phyloP scores from a whole-genome alignment of 1,139 yeast genomes.

The Pichiaceae sp. region DNA sequence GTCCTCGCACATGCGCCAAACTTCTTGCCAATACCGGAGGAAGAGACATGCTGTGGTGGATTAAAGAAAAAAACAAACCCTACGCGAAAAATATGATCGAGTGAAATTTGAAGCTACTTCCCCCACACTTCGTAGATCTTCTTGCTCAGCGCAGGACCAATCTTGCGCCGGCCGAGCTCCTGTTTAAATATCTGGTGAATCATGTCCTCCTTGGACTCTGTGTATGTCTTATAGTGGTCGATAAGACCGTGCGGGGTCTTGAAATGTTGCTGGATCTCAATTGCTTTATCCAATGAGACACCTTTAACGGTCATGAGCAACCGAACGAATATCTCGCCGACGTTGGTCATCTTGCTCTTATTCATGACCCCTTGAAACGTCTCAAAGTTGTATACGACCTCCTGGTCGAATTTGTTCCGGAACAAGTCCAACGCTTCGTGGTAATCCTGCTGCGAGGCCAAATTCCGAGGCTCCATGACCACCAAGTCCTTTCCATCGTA shows the following conservation, averaged over 20 bases:
- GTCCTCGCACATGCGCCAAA: too few species aligned
- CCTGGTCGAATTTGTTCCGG: conserved; percentile 31
- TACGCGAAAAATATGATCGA: too few species aligned
- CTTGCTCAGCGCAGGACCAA: conserved; percentile 52
- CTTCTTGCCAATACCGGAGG: too few species aligned
- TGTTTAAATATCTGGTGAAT: conserved; percentile 36
- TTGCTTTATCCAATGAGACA: conserved; percentile 76
- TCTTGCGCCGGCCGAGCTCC: conserved; percentile 54
- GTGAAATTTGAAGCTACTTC: too few species aligned
- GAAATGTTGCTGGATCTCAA: conserved; percentile 58
- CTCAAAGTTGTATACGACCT: conserved; percentile 54
- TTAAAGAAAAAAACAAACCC: too few species aligned
- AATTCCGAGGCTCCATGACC: conserved; percentile 41
- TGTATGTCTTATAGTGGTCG: conserved; percentile 34
- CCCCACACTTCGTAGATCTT: conserved; percentile 62
- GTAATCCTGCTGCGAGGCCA: conserved; percentile 50
- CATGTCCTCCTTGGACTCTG: conserved; percentile 20
- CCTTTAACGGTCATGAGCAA: conserved; percentile 80
- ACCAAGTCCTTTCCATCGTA: conserved; percentile 30
- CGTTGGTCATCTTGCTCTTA: conserved; percentile 63
- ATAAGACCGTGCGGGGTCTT: conserved; percentile 55
- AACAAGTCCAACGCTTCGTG: conserved; percentile 31
- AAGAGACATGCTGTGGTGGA: too few species aligned
- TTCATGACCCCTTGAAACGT: conserved; percentile 64
- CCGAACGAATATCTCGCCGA: conserved; percentile 65